Conservation (phyloP, 23 red algal species). For the Gracilaria domingensis region DNA sequence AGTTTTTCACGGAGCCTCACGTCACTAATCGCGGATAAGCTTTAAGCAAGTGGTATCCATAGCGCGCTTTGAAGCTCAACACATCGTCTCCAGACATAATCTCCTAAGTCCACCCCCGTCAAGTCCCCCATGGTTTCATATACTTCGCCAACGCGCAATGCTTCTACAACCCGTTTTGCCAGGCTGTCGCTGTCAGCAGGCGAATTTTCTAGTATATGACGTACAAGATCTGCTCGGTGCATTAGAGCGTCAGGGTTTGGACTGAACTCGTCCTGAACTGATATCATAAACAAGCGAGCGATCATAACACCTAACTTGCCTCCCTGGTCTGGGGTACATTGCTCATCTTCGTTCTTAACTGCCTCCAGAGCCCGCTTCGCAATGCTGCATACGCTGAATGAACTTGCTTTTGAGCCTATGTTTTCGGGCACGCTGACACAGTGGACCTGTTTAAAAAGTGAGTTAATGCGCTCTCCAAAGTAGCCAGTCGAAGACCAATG, state of each 20-base stretch:
- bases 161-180: slow-evolving; percentile 31
- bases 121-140: slow-evolving; percentile 3
- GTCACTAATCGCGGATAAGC: slow-evolving; percentile 4
- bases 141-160: slow-evolving; percentile 29
- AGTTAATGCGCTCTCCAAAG: not conserved
- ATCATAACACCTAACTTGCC: not conserved
- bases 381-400: slow-evolving; percentile 51
- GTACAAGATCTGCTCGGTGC: slow-evolving; percentile 33
- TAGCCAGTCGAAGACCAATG: slow-evolving; percentile 42
- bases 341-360: not conserved
- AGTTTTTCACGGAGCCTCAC: slow-evolving; percentile 37
- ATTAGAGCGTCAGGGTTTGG: not conserved
- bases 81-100: slow-evolving; percentile 65
- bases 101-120: not conserved
- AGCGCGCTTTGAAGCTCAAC: slow-evolving; percentile 53
- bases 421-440: slow-evolving; percentile 38
- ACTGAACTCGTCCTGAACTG: slow-evolving; percentile 40
- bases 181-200: slow-evolving; percentile 44
- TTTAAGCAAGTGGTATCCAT: slow-evolving; percentile 49
- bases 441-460: slow-evolving; percentile 26
- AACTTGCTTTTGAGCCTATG: slow-evolving; percentile 25
- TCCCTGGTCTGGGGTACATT: not conserved
- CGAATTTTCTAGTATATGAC: slow-evolving; percentile 38
- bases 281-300: slow-evolving; percentile 35
- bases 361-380: slow-evolving; percentile 50